Evolutionary conservation across 305 asterid species (phyloP).

Genomic region (Fraxinus sp.): DNA sequence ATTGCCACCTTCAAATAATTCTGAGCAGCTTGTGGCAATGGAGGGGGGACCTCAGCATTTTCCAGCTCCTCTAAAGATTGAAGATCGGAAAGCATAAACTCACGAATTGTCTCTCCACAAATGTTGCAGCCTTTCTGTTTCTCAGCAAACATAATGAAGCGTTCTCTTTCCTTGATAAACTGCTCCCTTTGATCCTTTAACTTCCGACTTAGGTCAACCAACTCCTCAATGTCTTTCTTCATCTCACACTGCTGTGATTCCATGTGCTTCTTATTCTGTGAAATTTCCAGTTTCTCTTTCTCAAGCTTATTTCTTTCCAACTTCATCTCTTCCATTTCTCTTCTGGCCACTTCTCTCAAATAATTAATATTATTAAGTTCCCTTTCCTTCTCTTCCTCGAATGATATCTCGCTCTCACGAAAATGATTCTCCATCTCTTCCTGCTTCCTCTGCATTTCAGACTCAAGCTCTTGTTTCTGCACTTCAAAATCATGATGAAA

Average conservation of each 20-base stretch:
- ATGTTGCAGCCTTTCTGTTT: slow-evolving; percentile 63
- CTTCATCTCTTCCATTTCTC: slow-evolving; percentile 91
- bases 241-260: slow-evolving; percentile 77
- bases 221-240: slow-evolving; percentile 82
- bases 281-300: slow-evolving; percentile 71
- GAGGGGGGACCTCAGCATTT: slow-evolving; percentile 55
- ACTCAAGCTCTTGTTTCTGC: slow-evolving; percentile 71
- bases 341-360: slow-evolving; percentile 65
- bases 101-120: slow-evolving; percentile 70
- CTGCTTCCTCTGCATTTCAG: slow-evolving; percentile 56
- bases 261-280: slow-evolving; percentile 65
- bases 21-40: slow-evolving; percentile 60
- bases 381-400: slow-evolving; percentile 61
- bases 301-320: slow-evolving; percentile 55
- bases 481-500: slow-evolving; percentile 65
- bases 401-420: slow-evolving; percentile 55
- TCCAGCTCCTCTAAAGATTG: slow-evolving; percentile 51
- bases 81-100: slow-evolving; percentile 75
- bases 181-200: slow-evolving; percentile 87
- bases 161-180: slow-evolving; percentile 78
- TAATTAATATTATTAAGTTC: slow-evolving; percentile 60
- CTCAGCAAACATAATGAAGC: slow-evolving; percentile 68
- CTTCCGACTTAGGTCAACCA: slow-evolving; percentile 74
- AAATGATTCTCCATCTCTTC: slow-evolving; percentile 70
- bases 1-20: slow-evolving; percentile 55